Base-by-base conservation (phyloP, 2,329 filamentous ascomycete genomes). In the Monilinia polystroma region DNA sequence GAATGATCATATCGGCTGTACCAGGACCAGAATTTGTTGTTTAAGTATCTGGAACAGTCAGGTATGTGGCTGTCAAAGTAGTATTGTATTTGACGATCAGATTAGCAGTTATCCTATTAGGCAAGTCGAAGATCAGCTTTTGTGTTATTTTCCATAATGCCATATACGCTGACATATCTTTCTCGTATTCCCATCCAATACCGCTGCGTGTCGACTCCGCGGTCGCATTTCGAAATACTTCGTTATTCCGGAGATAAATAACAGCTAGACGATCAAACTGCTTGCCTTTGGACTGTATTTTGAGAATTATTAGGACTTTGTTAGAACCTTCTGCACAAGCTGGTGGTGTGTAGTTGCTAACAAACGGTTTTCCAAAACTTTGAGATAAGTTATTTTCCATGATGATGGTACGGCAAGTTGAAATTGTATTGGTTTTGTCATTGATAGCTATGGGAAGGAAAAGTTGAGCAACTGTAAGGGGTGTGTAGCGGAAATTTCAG, bases 51-150 rank as follows among this genome's bases (percentile, higher is more conserved):
- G 59, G 2, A n/a, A 77, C 76, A 12, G 78, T 77, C 6, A 76
- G 75, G 14, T 80, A 78, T 2, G 80, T 76, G 35, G 78, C 78
- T 14, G 85, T 90, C 58, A 93, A 78, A 0, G 87, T 92, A 7
- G 87, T 86, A 75, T 92, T 87, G 80, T 88, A 91, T 2, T 84
- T 78, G 0, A 85, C 90, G 0, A 89, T 93, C 73, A 92, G 92
- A 4, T 81, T 84, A 68, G 85, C 81, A 71, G 89, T 83, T 60
- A 93, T 81, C 7, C 90, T 77, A 72, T 92, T 93, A 67, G 84
- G 89, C 2, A 93, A 81, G 72, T 93, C 90, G 73, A 94, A 92
- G 49, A 93, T 91, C 66, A 93, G 73, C 16, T 69, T 71, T 20
- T 73, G 69, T 11, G 14, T 7, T 4, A 10, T 16, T 12, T 29